Evolutionary conservation across 805 yeast species (phyloP).

Genomic region (Clavispora vitiphila): DNA sequence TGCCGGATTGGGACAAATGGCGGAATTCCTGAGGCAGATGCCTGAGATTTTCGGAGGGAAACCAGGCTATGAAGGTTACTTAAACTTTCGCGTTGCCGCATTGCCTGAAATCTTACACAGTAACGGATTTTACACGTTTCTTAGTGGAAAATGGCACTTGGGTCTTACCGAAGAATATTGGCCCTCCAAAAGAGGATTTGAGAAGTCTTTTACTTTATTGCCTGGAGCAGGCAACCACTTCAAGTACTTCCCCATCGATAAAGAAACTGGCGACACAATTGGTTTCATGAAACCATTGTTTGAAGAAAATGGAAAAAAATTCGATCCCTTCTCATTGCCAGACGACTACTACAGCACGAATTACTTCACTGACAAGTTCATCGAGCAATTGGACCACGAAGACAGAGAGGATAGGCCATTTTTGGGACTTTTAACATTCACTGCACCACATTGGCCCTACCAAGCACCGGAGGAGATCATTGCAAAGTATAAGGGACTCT

Average conservation of each 20-base stretch:
- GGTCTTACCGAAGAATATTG: conserved; percentile 45
- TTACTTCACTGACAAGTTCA: conserved; percentile 39
- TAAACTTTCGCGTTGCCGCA: conserved; percentile 48
- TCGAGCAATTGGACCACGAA: conserved; percentile 30
- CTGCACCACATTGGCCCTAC: conserved; percentile 67
- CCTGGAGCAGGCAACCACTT: conserved; percentile 59
- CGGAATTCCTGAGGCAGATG: conserved; percentile 35
- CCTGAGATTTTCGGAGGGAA: conserved; percentile 39
- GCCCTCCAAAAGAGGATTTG: conserved; percentile 48
- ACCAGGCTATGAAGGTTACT: conserved; percentile 54
- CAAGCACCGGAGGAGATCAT: conserved; percentile 51
- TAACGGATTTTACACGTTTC: conserved; percentile 46
- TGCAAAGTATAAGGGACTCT: conserved; percentile 43
- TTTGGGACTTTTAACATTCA: conserved; percentile 50
- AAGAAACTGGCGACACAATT: conserved; percentile 19
- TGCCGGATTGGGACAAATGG: conserved; percentile 58
- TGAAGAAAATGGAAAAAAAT: conserved; percentile 31
- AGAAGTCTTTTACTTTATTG: conserved; percentile 43
- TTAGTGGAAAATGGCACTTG: conserved; percentile 61
- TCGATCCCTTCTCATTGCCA: conserved; percentile 38
- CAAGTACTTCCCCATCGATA: conserved; percentile 39
- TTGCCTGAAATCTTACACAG: conserved; percentile 48
- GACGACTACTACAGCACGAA: conserved; percentile 45
- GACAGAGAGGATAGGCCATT: conserved; percentile 44
- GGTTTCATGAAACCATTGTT: conserved; percentile 37